Evolutionary conservation across 78 protist genomes (phyloP).

Genomic region (Dictyostelium purpureum): DNA sequence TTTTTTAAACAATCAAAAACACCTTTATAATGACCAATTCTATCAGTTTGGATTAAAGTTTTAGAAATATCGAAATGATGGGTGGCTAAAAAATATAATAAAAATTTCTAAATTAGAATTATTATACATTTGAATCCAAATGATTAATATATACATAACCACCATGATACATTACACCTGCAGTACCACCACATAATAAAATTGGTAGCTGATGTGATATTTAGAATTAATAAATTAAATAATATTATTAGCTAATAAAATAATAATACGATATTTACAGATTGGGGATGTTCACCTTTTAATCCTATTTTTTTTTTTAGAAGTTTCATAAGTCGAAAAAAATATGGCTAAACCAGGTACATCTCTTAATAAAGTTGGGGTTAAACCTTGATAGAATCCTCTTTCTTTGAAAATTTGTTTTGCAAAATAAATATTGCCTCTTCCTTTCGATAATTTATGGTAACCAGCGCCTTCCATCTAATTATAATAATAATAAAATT

Average conservation of each 20-base stretch:
- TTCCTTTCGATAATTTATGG: background rate
- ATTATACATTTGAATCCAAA: no score
- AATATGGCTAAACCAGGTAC: constrained; percentile 43
- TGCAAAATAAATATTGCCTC: background rate
- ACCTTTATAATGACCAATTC: background rate
- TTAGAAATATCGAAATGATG: constrained; percentile 2
- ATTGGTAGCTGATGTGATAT: no score
- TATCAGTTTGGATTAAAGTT: constrained; percentile 33
- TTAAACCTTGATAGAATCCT: constrained; percentile 29
- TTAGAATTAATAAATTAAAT: no score
- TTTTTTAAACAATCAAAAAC: constrained; percentile 35
- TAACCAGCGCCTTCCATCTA: background rate
- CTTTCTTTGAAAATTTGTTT: constrained; percentile 1
- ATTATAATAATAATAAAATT: background rate
- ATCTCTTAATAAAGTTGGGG: constrained; percentile 22
- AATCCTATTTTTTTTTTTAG: background rate
- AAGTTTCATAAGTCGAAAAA: constrained; percentile 18
- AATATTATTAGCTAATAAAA: no score
- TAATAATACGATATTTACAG: background rate
- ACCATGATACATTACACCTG: constrained; percentile 29
- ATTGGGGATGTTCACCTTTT: no score
- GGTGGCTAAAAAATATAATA: no score
- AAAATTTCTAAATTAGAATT: no score
- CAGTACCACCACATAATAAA: constrained; percentile 36
- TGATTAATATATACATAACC: background rate